These are phyloP conservation scores for Panicum virgatum DNA, from an alignment of 202 grass and related monocot genomes.

Conservation along the genomic window DNA sequence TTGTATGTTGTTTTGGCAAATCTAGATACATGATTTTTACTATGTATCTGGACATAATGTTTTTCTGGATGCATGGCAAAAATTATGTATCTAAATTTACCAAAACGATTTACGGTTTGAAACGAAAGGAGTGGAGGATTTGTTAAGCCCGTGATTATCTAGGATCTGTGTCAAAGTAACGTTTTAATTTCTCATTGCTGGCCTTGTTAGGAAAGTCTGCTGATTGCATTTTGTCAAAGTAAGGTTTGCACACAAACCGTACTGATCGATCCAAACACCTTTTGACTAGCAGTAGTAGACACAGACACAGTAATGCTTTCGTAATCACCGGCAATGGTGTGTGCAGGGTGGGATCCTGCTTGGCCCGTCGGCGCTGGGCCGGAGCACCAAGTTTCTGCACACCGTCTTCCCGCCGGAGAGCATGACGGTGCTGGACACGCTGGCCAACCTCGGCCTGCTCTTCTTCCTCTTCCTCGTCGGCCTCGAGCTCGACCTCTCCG, in stretches of 20 bases:
- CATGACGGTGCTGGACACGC: slow-evolving; percentile 76
- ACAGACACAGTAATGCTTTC: background rate
- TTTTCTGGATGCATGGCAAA: too few relatives aligned
- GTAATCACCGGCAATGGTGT: background rate
- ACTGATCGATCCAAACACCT: background rate
- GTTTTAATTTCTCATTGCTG: background rate
- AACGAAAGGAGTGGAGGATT: too few relatives aligned
- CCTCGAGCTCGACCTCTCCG: slow-evolving; percentile 64
- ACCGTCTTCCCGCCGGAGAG: slow-evolving; percentile 60
- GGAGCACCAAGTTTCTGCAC: slow-evolving; percentile 66
- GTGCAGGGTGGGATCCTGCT: slow-evolving; percentile 80
- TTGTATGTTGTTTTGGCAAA: too few relatives aligned
- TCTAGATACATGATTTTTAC: too few relatives aligned
- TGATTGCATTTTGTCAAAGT: background rate
- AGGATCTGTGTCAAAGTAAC: too few relatives aligned
- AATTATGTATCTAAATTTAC: too few relatives aligned
- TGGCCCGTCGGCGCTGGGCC: slow-evolving; percentile 74
- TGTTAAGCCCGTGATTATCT: too few relatives aligned
- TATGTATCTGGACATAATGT: too few relatives aligned
- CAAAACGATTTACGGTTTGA: too few relatives aligned
- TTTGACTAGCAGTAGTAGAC: background rate
- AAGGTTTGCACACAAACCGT: background rate
- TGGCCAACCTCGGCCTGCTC: slow-evolving; percentile 67
- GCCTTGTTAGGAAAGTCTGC: background rate
- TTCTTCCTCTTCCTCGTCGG: slow-evolving; percentile 86